Base-by-base conservation (phyloP, 2,329 filamentous ascomycete genomes). In the Trichoderma simmonsii region DNA sequence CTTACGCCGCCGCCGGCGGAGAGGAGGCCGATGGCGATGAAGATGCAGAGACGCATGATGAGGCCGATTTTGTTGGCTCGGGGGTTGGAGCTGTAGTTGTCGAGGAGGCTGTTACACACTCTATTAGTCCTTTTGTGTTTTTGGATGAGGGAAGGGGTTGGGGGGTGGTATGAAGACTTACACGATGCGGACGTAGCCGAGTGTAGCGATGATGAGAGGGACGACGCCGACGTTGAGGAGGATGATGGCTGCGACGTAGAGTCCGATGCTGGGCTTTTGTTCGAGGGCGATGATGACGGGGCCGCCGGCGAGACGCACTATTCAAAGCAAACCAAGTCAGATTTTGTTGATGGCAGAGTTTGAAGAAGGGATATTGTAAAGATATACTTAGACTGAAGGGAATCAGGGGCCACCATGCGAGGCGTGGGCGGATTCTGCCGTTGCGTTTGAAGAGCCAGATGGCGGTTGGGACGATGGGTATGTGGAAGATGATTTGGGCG, bases 191-290 rank as follows among this genome's bases (percentile, higher is more conserved):
- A 75, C 75, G 36, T 79, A 73, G 9, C 77, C 78, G 14, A 78
- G 51, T 7, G 75, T 70, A 12, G 77, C 75, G 11, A 78, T 66
- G 11, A 79, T 72, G 8, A 80, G 74, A 8, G 78, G 76, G 6
- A 79, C 74, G 6, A 78, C 75, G 34, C 78, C 78, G 26, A 79
- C 74, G 66, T 79, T 79, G 62, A 79, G 77, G 6, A 79, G 74
- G 24, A 79, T 69, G 6, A 76, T 72, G 11, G 77, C 75, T 18
- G 78, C 76, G 34, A 77, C 74, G 68, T 74, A 75, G 34, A 79
- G 73, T 6, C 77, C 77, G 15, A 75, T 63, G 60, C 73, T 74
- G 6, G 72, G 73, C n/a, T 75, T 70, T 3, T 71, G 63, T 3
- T 77, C 73, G 30, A 75, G 65, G 48, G 77, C 70, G 61, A 79